Percentiles rank a stretch among this genome's conserved stretches.
These are phyloP conservation scores for Anthostomella pinea DNA, from an alignment of 2,329 filamentous ascomycete species.

Conservation along the genomic window DNA sequence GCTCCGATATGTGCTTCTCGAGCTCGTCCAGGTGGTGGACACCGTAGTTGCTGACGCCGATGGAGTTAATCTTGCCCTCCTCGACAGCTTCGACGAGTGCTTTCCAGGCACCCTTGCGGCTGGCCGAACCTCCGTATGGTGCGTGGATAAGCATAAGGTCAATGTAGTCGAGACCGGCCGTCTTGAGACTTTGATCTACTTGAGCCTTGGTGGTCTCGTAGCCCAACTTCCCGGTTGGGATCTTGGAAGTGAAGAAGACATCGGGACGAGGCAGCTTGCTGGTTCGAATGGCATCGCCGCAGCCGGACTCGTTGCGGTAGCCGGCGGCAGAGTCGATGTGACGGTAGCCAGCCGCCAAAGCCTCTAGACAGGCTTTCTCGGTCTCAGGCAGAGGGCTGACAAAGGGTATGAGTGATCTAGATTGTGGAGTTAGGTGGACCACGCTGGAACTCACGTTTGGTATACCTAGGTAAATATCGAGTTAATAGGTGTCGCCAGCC, in stretches of 20 bases:
- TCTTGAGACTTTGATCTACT: slow-evolving; percentile 60
- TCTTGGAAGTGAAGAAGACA: slow-evolving; percentile 57
- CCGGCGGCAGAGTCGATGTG: slow-evolving; percentile 54
- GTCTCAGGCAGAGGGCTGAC: slow-evolving; percentile 36
- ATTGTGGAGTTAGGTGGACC: not conserved
- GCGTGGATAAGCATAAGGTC: slow-evolving; percentile 64
- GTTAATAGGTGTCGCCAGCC: too few relatives aligned
- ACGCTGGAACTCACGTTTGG: slow-evolving; percentile 42
- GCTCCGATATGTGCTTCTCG: slow-evolving; percentile 56
- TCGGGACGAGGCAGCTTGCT: slow-evolving; percentile 43
- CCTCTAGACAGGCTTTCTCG: slow-evolving; percentile 40
- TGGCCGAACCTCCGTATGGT: slow-evolving; percentile 55
- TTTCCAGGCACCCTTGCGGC: slow-evolving; percentile 58
- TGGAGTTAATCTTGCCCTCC: slow-evolving; percentile 57
- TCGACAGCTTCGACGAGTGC: slow-evolving; percentile 63
- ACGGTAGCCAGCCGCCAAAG: slow-evolving; percentile 50
- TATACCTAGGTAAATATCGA: slow-evolving; percentile 48
- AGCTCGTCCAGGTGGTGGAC: slow-evolving; percentile 61
- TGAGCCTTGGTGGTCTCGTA: slow-evolving; percentile 65
- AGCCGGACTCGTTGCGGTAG: slow-evolving; percentile 50
- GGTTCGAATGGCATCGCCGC: slow-evolving; percentile 43
- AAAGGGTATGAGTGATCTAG: slow-evolving; percentile 10
- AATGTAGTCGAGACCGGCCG: slow-evolving; percentile 63
- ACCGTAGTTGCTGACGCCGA: slow-evolving; percentile 65
- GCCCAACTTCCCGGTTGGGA: slow-evolving; percentile 41